These are phyloP conservation scores for Fonsecaea nubica DNA, from an alignment of 2,329 filamentous ascomycete species.

Conservation along the genomic window DNA sequence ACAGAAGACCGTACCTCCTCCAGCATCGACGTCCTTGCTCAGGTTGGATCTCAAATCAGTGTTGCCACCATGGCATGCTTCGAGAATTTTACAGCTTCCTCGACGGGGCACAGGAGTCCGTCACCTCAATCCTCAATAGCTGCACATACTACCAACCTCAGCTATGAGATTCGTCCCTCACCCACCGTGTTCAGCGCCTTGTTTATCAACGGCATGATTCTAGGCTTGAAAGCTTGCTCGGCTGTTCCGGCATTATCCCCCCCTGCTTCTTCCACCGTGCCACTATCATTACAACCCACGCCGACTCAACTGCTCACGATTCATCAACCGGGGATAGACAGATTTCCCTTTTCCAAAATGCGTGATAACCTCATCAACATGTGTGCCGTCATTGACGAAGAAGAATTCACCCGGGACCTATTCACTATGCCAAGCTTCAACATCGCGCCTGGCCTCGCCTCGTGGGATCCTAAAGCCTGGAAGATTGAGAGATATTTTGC, in stretches of 20 bases:
- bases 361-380: constrained; percentile 47
- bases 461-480: constrained; percentile 47
- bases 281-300: constrained; percentile 45
- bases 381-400: constrained; percentile 44
- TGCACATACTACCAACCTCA: background rate
- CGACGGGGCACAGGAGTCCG: background rate
- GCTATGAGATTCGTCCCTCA: background rate
- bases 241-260: constrained; percentile 41
- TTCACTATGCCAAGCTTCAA: constrained; percentile 45
- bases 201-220: constrained; percentile 44
- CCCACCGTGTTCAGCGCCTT: constrained; percentile 39
- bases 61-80: background rate
- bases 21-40: background rate
- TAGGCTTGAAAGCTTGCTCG: constrained; percentile 38
- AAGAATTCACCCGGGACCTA: constrained; percentile 47
- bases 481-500: constrained; percentile 45
- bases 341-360: constrained; percentile 50
- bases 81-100: background rate
- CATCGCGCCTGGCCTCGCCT: constrained; percentile 40
- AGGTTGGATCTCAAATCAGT: background rate
- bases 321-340: constrained; percentile 50
- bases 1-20: background rate
- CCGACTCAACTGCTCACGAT: constrained; percentile 44
- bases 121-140: background rate
- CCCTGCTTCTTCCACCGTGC: constrained; percentile 34